Conservation (phyloP, 805 yeast genomes). For the Myxozyma kluyveri region DNA sequence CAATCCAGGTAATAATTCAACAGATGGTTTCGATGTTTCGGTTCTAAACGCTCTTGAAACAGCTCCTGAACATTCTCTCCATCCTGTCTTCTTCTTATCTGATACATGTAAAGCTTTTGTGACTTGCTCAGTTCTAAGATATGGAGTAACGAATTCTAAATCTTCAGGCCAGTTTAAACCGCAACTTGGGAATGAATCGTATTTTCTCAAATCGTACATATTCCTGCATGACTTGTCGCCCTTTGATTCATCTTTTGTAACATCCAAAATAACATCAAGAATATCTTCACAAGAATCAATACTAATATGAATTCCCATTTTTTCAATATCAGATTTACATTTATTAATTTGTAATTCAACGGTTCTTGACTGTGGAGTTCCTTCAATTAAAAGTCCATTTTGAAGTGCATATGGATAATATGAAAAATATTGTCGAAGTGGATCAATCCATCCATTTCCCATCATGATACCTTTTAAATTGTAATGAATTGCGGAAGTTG, state of each 20-base stretch:
- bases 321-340: conserved; percentile 30
- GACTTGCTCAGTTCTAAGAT: conserved; percentile 49
- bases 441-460: conserved; percentile 95
- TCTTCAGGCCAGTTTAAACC: conserved; percentile 91
- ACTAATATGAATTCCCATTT: conserved; percentile 17
- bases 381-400: conserved; percentile 51
- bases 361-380: conserved; percentile 32
- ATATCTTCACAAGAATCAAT: conserved; percentile 35
- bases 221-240: conserved; percentile 60
- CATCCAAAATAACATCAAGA: conserved; percentile 40
- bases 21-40: conserved; percentile 55
- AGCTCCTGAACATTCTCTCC: conserved; percentile 74
- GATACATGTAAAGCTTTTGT: conserved; percentile 51
- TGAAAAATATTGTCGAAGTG: conserved; percentile 76
- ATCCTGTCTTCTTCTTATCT: conserved; percentile 43
- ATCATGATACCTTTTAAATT: conserved; percentile 63
- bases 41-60: conserved; percentile 58
- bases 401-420: conserved; percentile 68
- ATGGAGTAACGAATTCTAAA: conserved; percentile 49
- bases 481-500: conserved; percentile 23
- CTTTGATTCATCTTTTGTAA: conserved; percentile 23
- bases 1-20: conserved; percentile 63
- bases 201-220: conserved; percentile 73
- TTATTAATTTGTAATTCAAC: conserved; percentile 22
- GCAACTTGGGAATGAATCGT: conserved; percentile 77